Conservation (phyloP, 2,329 filamentous ascomycete species). For the Colletotrichum euphorbiae region DNA sequence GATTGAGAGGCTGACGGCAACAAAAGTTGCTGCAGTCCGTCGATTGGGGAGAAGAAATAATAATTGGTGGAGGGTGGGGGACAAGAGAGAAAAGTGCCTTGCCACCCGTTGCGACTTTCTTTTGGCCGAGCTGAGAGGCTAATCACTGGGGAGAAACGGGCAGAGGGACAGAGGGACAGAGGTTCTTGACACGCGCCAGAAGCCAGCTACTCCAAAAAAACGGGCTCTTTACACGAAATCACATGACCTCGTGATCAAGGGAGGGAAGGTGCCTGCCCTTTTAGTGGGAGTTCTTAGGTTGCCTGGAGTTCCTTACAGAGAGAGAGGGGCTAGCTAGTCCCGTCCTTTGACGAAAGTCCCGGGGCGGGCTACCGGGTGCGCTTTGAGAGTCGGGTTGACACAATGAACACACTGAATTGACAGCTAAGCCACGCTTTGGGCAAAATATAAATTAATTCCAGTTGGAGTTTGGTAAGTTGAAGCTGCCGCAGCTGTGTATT, state of each 20-base stretch:
- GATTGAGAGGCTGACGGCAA: background rate
- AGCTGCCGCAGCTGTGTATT: background rate
- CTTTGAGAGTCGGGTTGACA: background rate
- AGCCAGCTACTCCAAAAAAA: background rate
- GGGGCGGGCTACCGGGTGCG: background rate
- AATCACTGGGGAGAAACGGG: slow-evolving; percentile 1
- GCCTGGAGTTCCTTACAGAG: slow-evolving; percentile 7
- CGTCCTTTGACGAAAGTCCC: background rate
- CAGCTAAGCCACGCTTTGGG: too few species aligned
- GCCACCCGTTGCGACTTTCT: slow-evolving; percentile 10
- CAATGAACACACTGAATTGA: background rate
- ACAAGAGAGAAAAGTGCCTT: background rate
- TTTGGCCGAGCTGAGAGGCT: slow-evolving; percentile 15
- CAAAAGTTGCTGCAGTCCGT: background rate
- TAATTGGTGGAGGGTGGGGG: background rate
- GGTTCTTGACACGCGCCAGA: slow-evolving; percentile 5
- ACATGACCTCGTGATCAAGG: slow-evolving; percentile 30
- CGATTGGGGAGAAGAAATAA: background rate
- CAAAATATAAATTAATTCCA: background rate
- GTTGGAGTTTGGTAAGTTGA: background rate
- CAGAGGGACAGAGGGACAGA: background rate
- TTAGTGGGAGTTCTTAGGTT: slow-evolving; percentile 11
- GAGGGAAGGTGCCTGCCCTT: background rate
- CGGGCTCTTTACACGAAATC: slow-evolving; percentile 38
- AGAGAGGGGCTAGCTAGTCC: slow-evolving; percentile 5